Base-by-base conservation (phyloP, 2,329 filamentous ascomycete species). In the Beauveria varroae region DNA sequence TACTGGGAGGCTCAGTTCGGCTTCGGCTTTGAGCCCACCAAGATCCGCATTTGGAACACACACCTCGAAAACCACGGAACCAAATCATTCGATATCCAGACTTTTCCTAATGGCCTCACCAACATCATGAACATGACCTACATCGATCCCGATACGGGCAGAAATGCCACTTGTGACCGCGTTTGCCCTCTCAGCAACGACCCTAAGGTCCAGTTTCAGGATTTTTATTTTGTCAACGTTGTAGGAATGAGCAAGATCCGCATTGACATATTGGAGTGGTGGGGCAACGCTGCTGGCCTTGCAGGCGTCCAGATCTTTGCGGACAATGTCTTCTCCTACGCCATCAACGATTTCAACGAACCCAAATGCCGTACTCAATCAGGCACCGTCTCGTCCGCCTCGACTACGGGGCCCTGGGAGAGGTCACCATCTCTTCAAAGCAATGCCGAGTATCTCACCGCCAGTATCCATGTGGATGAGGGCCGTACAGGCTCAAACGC, bases 61-160 rank as follows among this genome's bases (percentile, higher is more conserved):
- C 86, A 90, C 67, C 81, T 86, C 57, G 86, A 95, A 68, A 91
- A 90, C 57, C 87, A 92, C 65, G 93, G 95, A 34, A 96, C 93
- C 34, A 90, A 90, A 76, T 90, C 88, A 0, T 99, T 91, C 77
- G 86, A 92, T 62, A 96, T 91, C 71, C 91, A 90, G 24, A 90
- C 92, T 20, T 78, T 93, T 62, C 93, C 93, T 5, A 47, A 54
- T 16, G 57, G 41, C 41, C 41, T 60, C n/a, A 85, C 93, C 69
- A 87, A 90, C 64, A 97, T 99, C 72, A 90, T 99, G 86, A 97
- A 98, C 74, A 82, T 99, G 70, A 96, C 92, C 43, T 98, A 95
- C 68, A 86, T 87, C 65, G 91, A 98, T 69, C 87, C 89, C 26
- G 78, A 72, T 44, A 89, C 85, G 1, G 88, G 89, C 28, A 77